These are phyloP conservation scores for Asparagopsis taxiformis DNA, from an alignment of 31 red algal species.

Conservation along the genomic window DNA sequence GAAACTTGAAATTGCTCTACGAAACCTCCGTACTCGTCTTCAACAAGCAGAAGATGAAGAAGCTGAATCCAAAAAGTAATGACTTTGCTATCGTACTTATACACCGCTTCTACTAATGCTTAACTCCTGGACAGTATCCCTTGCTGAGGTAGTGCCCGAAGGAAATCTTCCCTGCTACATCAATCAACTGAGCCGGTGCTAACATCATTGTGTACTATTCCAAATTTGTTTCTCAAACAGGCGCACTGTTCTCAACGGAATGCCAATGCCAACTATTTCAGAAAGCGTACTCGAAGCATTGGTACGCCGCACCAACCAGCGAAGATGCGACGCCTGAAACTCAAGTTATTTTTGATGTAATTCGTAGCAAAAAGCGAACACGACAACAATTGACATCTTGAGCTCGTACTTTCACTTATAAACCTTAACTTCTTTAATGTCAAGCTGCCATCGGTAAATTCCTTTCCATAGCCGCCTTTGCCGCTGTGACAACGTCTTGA, in stretches of 20 bases:
- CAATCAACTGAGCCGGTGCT: no score
- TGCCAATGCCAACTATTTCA: background rate
- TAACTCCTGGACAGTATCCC: no score
- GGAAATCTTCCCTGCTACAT: no score
- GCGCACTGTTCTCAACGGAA: background rate
- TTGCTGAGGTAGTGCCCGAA: no score
- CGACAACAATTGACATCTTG: no score
- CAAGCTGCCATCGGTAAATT: constrained; percentile 26
- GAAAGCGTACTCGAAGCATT: background rate
- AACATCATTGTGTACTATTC: no score
- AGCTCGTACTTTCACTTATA: no score
- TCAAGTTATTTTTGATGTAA: no score
- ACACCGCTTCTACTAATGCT: background rate
- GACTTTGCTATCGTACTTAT: constrained; percentile 5
- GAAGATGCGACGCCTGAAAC: background rate
- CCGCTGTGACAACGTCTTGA: constrained; percentile 41
- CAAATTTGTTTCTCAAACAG: background rate
- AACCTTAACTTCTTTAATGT: background rate
- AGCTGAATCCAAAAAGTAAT: constrained; percentile 32
- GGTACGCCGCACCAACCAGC: background rate
- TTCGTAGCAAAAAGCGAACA: no score
- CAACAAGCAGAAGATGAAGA: constrained; percentile 64
- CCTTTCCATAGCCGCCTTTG: constrained; percentile 10
- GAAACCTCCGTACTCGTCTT: constrained; percentile 58
- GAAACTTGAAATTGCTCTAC: constrained; percentile 73